Base-by-base conservation (phyloP, 805 yeast species). In the Candida tammaniensis region DNA sequence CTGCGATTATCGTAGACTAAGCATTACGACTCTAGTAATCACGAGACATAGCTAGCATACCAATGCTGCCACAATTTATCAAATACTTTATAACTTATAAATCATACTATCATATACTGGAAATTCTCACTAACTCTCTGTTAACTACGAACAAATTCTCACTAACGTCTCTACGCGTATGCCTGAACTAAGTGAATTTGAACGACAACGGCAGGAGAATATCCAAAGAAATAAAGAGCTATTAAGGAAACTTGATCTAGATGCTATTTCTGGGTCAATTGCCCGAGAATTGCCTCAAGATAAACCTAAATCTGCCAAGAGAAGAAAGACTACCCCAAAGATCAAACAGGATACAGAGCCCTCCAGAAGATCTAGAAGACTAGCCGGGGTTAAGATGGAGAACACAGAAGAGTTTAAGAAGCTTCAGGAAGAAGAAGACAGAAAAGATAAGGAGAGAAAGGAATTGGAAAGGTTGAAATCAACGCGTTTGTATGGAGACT, bases 201-300 rank as follows among this genome's bases (percentile, higher is more conserved):
- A 85, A 55, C 73, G 66, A 48, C 80, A 78, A 51, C 60, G 94
- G 39, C 80, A 74, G 50, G 86, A 77, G 39, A 87, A 86, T 52
- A 93, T 91, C 40, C 85, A 79, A 43, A 70, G 98, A 31, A 93
- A 91, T 59, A 78, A 80, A 54, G 85, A 79, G 44, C 71, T 89
- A 16, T 65, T 91, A 33, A 70, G 76, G 46, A 78, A 82, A 44
- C 68, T 91, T 44, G 83, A 87, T 44, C 65, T 91, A 13, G 80
- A 77, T 32, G 59, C 76, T 9, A 57, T 82, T 3, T 68, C 82
- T 1, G 57, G 62, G 20, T 78, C 78, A 2, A 74, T 83, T 31
- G 59, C 70, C 17, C 59, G 61, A 10, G 83, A 76, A 33, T 55
- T 71, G 37, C 43, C 59, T n/a, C 24, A 32, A 8, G 41, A 43